Evolutionary conservation across 1,284 basidiomycete species (phyloP), one percentile per base, ranked within the genome.

Genomic region (Ceratobasidium sp.): DNA sequence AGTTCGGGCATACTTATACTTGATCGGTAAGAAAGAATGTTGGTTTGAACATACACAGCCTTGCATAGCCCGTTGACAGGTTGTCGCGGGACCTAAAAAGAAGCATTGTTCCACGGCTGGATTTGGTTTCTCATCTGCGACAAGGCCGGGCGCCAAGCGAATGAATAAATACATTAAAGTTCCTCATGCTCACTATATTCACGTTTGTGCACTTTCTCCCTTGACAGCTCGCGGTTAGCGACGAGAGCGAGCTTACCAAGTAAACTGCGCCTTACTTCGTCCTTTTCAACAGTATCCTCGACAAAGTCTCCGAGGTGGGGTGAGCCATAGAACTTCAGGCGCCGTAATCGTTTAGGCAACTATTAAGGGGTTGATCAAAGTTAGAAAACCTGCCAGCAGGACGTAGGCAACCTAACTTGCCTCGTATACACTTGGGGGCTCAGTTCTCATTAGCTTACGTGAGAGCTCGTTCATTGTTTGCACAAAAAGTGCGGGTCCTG

Each of bases 1-100:
- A 25, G 32, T 25, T 29, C 49, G 22, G 20, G 10, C 13, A 35
- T 55, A n/a, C 38, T 55, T 34, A 52, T 8, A 29, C 49, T 55
- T 4, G 31, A 34, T 55, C 22, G 32, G 53, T 4, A 55, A 12
- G n/a, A n/a, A 17, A 17, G 38, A 7, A 40, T 40, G 7, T 40
- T 40, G 8, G 8, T 17, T 40, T 40, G 17, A 40, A 40, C 38
- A 40, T 40, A 22, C 55, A 57, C 55, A 25, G 55, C 55, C 34
- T n/a, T 29, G 35, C 57, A 60, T 42, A 45, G 57, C 57, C 57
- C 57, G 57, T 60, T 60, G 57, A 20, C 8, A 60, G 43, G 57
- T 13, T 12, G 38, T 6, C n/a, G 38, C 6, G 5, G 10, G 34
- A n/a, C 38, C n/a, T 34, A 3, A 32, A 35, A 6, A 7, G 34